Conservation (phyloP, 768 basidiomycete species). For the Collybia mongolica region DNA sequence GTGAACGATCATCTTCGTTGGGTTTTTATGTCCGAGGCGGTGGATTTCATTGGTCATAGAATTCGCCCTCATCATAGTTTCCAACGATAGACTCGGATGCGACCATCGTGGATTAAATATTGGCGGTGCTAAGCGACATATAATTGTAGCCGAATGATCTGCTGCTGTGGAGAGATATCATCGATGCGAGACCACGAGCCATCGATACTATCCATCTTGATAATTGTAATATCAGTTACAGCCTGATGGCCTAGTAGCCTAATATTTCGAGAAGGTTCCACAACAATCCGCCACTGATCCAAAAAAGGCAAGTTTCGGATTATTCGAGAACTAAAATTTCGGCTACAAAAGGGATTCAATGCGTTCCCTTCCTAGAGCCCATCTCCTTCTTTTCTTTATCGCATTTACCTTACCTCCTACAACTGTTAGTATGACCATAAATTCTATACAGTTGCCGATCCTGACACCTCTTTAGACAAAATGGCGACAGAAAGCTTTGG, state of each 20-base stretch:
- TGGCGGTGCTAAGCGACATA: no score
- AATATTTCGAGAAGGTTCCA: constrained; percentile 44
- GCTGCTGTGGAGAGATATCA: background rate
- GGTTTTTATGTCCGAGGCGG: no score
- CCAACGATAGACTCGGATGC: no score
- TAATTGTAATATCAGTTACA: no score
- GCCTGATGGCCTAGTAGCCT: background rate
- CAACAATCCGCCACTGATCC: constrained; percentile 26
- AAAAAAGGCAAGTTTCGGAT: constrained; percentile 45
- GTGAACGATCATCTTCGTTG: no score
- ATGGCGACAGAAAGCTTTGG: constrained; percentile 89
- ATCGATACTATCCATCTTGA: no score
- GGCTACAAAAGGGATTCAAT: constrained; percentile 32
- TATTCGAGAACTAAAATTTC: constrained; percentile 45
- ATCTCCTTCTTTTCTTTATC: constrained; percentile 18
- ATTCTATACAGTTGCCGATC: constrained; percentile 1
- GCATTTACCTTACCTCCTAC: constrained; percentile 14
- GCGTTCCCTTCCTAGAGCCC: constrained; percentile 21
- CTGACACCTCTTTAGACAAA: constrained; percentile 18
- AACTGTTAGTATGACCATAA: constrained; percentile 12
- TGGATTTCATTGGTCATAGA: no score
- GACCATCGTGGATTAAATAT: no score
- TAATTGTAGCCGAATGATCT: no score
- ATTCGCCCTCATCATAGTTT: no score
- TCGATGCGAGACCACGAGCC: background rate